phyloP scores from a whole-genome alignment of 306 rosid species.

The Lathyrus sativus region DNA sequence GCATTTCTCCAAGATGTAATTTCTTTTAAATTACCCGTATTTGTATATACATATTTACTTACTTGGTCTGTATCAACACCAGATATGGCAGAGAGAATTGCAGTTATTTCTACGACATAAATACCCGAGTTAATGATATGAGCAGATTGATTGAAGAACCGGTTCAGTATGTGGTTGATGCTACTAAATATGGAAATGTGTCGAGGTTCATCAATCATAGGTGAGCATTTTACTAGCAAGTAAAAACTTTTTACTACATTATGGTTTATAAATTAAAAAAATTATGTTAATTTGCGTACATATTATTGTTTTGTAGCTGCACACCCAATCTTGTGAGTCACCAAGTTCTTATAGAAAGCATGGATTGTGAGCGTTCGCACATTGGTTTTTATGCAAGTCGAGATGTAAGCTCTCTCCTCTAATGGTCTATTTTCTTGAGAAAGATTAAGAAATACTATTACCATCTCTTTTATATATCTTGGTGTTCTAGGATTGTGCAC shows the following conservation, averaged over 20 bases:
- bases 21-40: constrained; percentile 20
- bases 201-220: constrained; percentile 96
- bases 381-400: constrained; percentile 87
- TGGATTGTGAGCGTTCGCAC: constrained; percentile 79
- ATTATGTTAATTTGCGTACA: constrained; percentile 39
- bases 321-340: constrained; percentile 77
- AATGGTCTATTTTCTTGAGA: constrained; percentile 16
- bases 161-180: constrained; percentile 63
- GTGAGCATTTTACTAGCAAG: constrained; percentile 40
- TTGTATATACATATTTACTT: constrained; percentile 33
- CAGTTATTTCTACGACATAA: constrained; percentile 62
- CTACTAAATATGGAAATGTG: constrained; percentile 81
- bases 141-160: constrained; percentile 81
- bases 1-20: constrained; percentile 34
- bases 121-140: constrained; percentile 81
- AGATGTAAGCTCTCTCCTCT: constrained; percentile 65
- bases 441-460: background rate
- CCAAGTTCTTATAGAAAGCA: constrained; percentile 97
- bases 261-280: constrained; percentile 1
- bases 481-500: background rate
- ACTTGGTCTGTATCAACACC: constrained; percentile 39
- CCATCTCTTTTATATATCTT: background rate
- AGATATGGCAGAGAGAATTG: constrained; percentile 62
- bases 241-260: background rate
- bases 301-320: constrained; percentile 68